Percentiles rank a stretch among this genome's conserved stretches.
Conservation (phyloP, 768 basidiomycete species). For the Calvatia gigantea region DNA sequence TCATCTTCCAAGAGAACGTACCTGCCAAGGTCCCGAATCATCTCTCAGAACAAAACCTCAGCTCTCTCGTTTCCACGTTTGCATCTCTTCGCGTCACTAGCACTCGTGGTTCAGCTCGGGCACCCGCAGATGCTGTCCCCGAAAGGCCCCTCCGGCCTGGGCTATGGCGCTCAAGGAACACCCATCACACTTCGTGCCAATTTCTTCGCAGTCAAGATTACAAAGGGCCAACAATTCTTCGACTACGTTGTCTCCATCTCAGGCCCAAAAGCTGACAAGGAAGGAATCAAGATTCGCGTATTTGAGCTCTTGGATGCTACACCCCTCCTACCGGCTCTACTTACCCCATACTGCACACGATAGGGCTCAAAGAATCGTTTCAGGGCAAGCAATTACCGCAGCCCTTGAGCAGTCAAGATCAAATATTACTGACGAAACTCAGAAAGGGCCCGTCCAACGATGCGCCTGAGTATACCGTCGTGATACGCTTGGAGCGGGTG, state of each 20-base stretch:
- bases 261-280: slow-evolving; percentile 36
- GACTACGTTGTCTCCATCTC: slow-evolving; percentile 52
- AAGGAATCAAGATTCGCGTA: slow-evolving; percentile 43
- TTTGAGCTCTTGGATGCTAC: slow-evolving; percentile 50
- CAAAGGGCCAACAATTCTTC: slow-evolving; percentile 37
- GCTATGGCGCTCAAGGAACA: slow-evolving; percentile 45
- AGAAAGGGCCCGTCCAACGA: slow-evolving; percentile 24
- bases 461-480: slow-evolving; percentile 35
- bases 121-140: slow-evolving; percentile 10
- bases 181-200: slow-evolving; percentile 52
- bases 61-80: slow-evolving; percentile 35
- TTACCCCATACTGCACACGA: slow-evolving; percentile 48
- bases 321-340: slow-evolving; percentile 29
- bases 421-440: slow-evolving; percentile 37
- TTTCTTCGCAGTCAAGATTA: slow-evolving; percentile 50
- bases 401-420: slow-evolving; percentile 33
- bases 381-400: slow-evolving; percentile 40
- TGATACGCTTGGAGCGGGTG: slow-evolving; percentile 34
- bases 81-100: slow-evolving; percentile 22
- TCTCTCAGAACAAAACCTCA: slow-evolving; percentile 28
- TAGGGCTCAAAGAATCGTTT: slow-evolving; percentile 37
- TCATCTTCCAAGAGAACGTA: slow-evolving; percentile 32
- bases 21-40: slow-evolving; percentile 32
- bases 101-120: not conserved
- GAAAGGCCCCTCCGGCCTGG: slow-evolving; percentile 49